Conservation (phyloP, 176 grass and related monocot genomes). For the Alloteropsis semialata region DNA sequence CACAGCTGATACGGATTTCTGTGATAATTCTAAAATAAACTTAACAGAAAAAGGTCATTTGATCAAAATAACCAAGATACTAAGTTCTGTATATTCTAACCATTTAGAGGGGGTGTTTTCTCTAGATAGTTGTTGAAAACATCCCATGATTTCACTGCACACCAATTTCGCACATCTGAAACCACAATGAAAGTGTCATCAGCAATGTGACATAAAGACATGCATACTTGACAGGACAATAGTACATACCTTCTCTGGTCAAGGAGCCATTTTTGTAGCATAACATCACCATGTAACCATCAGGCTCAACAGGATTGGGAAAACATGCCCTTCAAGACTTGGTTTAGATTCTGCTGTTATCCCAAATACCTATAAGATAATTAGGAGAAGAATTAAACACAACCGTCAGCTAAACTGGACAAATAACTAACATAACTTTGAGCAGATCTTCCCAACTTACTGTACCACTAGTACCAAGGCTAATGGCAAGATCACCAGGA, state of each 20-base stretch:
- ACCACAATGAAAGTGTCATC: constrained; percentile 4
- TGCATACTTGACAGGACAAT: neutral
- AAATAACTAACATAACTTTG: neutral
- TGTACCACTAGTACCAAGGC: constrained; percentile 96
- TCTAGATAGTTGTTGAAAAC: constrained; percentile 74
- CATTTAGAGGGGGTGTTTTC: constrained; percentile 68
- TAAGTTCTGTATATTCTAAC: constrained; percentile 37
- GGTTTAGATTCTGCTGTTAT: constrained; percentile 85
- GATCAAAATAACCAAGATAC: neutral
- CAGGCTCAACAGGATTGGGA: constrained; percentile 85
- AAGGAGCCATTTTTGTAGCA: constrained; percentile 99
- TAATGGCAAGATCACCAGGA: constrained; percentile 90
- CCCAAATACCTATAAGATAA: constrained; percentile 70
- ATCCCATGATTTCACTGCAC: constrained; percentile 82
- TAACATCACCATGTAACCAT: constrained; percentile 98
- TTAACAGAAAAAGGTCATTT: neutral
- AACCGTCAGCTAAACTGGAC: neutral
- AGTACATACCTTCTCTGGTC: constrained; percentile 70
- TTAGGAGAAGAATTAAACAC: neutral
- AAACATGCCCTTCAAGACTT: constrained; percentile 92
- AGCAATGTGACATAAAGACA: neutral
- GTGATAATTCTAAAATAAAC: no score
- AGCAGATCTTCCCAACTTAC: constrained; percentile 42
- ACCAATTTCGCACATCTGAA: constrained; percentile 76
- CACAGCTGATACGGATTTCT: no score